These are phyloP conservation scores for Wolfiporia cocos DNA, from an alignment of 1,284 basidiomycete species.

Conservation along the genomic window DNA sequence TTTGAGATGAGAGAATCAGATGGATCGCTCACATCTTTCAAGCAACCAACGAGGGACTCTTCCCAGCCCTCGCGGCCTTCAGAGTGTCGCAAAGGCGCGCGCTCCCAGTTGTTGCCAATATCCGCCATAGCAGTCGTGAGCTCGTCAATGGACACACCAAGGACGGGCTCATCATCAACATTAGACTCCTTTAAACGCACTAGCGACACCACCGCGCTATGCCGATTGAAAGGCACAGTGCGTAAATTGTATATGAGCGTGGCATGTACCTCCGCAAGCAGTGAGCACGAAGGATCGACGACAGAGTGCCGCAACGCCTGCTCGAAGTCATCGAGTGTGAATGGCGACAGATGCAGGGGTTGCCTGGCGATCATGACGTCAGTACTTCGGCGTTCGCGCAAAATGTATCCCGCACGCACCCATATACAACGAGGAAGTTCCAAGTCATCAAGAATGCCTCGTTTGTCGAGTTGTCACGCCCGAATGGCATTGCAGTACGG, in stretches of 20 bases:
- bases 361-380: too few relatives aligned
- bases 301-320: constrained; percentile 77
- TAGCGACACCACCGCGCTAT: constrained; percentile 66
- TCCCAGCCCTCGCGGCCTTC: constrained; percentile 81
- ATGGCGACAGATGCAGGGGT: constrained; percentile 84
- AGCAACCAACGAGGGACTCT: constrained; percentile 77
- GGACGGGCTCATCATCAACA: constrained; percentile 28
- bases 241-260: constrained; percentile 85
- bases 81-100: constrained; percentile 57
- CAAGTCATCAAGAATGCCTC: constrained; percentile 86
- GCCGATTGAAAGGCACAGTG: constrained; percentile 67
- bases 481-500: constrained; percentile 66
- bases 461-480: constrained; percentile 63
- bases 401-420: too few relatives aligned
- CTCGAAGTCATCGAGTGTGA: constrained; percentile 93
- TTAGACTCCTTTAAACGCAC: constrained; percentile 42
- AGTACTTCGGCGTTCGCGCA: too few relatives aligned
- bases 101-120: constrained; percentile 77
- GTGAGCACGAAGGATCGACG: constrained; percentile 62
- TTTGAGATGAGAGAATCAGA: constrained; percentile 8
- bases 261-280: constrained; percentile 88
- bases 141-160: constrained; percentile 54
- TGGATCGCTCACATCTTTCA: constrained; percentile 72
- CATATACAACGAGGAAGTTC: constrained; percentile 91
- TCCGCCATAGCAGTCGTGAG: constrained; percentile 62